phyloP scores from a whole-genome alignment of 768 basidiomycete genomes.

The Fomitopsis serialis region DNA sequence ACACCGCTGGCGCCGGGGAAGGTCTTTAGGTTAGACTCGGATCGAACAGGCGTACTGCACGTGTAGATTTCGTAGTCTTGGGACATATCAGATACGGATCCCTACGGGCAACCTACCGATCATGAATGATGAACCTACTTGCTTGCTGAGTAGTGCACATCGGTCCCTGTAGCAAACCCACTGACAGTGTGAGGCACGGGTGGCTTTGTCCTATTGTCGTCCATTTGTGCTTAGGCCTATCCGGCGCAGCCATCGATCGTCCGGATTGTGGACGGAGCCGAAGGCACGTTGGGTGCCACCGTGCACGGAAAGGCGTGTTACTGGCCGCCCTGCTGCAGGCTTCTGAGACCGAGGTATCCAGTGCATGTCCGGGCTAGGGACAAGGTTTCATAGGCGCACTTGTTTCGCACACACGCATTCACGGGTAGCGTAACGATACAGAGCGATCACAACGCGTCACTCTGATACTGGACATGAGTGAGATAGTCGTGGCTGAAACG shows the following conservation, averaged over 20 bases:
- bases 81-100: neutral
- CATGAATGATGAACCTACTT: neutral
- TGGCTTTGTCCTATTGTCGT: too few relatives aligned
- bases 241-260: too few relatives aligned
- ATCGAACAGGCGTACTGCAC: neutral
- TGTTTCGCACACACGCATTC: neutral
- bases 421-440: neutral
- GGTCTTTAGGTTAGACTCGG: neutral
- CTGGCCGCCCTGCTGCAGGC: neutral
- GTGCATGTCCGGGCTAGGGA: neutral
- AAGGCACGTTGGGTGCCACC: too few relatives aligned
- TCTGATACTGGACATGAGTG: neutral
- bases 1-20: neutral
- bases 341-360: neutral
- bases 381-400: neutral
- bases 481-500: neutral
- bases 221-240: too few relatives aligned
- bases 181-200: too few relatives aligned
- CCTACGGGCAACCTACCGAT: neutral
- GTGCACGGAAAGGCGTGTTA: neutral
- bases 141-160: too few relatives aligned
- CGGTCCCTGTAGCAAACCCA: too few relatives aligned
- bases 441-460: neutral
- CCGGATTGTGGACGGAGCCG: too few relatives aligned
- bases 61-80: neutral